Base-by-base conservation (phyloP, 2,329 filamentous ascomycete genomes). In the Cladosporium sp. region DNA sequence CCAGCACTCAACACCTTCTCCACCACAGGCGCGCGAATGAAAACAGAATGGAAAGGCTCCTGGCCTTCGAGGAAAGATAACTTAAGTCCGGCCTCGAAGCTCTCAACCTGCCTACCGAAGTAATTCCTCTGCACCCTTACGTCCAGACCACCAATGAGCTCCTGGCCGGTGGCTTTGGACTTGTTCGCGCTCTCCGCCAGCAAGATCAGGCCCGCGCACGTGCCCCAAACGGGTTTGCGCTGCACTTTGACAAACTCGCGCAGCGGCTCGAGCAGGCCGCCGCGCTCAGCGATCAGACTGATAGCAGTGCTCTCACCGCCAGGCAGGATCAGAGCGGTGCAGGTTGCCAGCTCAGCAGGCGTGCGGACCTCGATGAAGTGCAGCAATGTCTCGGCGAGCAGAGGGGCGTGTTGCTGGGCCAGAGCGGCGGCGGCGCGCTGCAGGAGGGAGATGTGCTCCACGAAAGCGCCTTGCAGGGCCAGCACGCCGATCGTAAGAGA, bases 251-350 rank as follows among this genome's bases (percentile, higher is more conserved):
- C 93, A 78, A 97, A 99, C 34, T 93, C 86, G 62, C 92, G 83
- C 67, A 99, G 80, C 3, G 93, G 93, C 71, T 96, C 92, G 64
- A 99, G 80, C 39, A 99, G 80, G 18, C 89, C 89, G 0, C 91
- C 92, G 69, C 93, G 86, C 25, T 88, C 88, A 3, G 95, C 95
- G 18, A 97, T 91, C 32, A 97, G 85, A 13, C 92, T 92, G 71
- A 99, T 96, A 3, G 94, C 90, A 1, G 95, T 98, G 79, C 92
- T 97, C 79, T 99, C 95, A 67, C 95, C 95, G 61, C 95, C 95
- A 3, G 95, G 95, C 56, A 99, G 88, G 74, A 99, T 88, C 51
- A 99, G 85, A 28, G 88, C 94, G 77, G 94, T 88, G 79, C 93
- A 98, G 70, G 76, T 77, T 5, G 84, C 80, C 34, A 99, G 84